phyloP scores from a whole-genome alignment of 306 rosid genomes.

The Prunus armeniaca region DNA sequence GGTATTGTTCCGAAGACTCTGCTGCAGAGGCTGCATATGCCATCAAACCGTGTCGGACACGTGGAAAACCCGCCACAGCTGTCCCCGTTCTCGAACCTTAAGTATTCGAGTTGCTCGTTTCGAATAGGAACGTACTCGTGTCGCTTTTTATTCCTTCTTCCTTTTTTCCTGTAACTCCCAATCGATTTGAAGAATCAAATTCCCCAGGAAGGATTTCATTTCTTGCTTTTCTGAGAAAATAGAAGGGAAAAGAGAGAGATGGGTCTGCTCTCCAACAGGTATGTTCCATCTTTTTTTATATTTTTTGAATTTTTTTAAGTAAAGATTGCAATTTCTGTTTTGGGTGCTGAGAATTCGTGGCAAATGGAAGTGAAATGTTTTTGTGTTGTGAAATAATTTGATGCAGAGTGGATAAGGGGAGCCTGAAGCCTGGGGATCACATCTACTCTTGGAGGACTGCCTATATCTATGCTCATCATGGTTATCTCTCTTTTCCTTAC shows the following conservation, averaged over 20 bases:
- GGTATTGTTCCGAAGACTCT: neutral
- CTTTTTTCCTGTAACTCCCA: neutral
- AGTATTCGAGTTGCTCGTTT: neutral
- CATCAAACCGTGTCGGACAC: conserved; percentile 5
- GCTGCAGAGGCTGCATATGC: neutral
- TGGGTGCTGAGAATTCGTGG: neutral
- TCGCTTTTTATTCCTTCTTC: neutral
- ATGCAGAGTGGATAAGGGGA: conserved; percentile 53
- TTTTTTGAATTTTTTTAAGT: neutral
- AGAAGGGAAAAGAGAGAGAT: conserved; percentile 21
- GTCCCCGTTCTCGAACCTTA: conserved; percentile 14
- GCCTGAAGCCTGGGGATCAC: conserved; percentile 86
- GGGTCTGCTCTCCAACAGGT: conserved; percentile 88
- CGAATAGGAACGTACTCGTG: neutral
- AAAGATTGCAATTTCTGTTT: neutral
- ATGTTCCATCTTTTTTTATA: neutral
- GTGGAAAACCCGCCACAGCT: neutral
- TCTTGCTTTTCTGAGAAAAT: neutral
- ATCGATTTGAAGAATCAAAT: conserved; percentile 4
- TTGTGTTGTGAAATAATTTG: neutral
- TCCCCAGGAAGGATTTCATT: neutral
- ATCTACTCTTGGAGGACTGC: conserved; percentile 89
- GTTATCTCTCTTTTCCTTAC: conserved; percentile 27
- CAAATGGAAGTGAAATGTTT: neutral
- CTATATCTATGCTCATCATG: conserved; percentile 92